These are phyloP conservation scores for Pinus tabuliformis DNA, from an alignment of 75 land plant species.

Conservation along the genomic window DNA sequence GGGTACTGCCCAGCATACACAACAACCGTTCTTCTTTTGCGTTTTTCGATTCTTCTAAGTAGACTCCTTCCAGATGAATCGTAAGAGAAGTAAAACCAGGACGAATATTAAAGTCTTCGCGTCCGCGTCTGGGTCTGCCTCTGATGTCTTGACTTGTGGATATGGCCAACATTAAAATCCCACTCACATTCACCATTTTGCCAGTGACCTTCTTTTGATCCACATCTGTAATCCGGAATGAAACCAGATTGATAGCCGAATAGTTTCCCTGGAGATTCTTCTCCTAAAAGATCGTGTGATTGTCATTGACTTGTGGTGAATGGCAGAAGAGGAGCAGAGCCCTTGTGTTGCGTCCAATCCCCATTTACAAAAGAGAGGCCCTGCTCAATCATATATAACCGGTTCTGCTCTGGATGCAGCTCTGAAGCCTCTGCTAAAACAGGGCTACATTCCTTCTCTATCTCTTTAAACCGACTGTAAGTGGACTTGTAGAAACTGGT, in stretches of 20 bases:
- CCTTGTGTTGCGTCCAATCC: conserved; percentile 34
- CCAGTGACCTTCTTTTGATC: conserved; percentile 13
- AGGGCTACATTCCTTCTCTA: conserved; percentile 21
- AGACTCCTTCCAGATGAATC: conserved; percentile 50
- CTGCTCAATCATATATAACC: conserved; percentile 11
- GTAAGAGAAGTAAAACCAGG: conserved; percentile 33
- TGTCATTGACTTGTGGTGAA: background rate
- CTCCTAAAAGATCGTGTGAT: too few species aligned
- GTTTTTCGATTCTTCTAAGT: conserved; percentile 18
- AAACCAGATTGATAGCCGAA: conserved; percentile 20
- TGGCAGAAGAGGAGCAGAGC: conserved; percentile 40
- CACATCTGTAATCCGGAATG: conserved; percentile 36
- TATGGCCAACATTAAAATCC: conserved; percentile 28
- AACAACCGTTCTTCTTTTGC: conserved; percentile 45
- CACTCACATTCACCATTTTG: conserved; percentile 33
- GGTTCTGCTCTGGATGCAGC: conserved; percentile 9
- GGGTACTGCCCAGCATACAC: conserved; percentile 57
- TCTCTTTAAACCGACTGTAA: conserved; percentile 34
- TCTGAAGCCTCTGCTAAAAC: conserved; percentile 24
- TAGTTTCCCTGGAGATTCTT: background rate
- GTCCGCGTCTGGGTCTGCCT: background rate
- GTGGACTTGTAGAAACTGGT: background rate
- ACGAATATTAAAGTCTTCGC: conserved; percentile 18
- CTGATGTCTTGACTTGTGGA: conserved; percentile 8
- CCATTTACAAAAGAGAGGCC: conserved; percentile 30